Base-by-base conservation (phyloP, 371 early-diverging fungal genomes). In the Rhizopus delemar region DNA sequence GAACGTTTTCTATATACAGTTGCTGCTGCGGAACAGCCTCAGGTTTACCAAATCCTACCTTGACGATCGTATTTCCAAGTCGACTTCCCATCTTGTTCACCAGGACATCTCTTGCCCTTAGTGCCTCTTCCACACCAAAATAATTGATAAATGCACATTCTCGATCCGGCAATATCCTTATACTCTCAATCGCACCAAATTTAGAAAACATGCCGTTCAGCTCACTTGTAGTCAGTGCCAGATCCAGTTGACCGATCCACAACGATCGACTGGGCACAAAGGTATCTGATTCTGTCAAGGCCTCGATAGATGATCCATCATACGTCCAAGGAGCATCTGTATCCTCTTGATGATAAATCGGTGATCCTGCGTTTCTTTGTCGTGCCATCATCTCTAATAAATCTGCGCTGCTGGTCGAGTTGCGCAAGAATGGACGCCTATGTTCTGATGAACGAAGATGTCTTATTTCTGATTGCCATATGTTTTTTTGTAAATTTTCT, bases 161-260 rank as follows among this genome's bases (percentile, higher is more conserved):
- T 0, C 73, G 73, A 49, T 84, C 97, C 0, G 94, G 91, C n/a
- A 96, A 82, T 39, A 96, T 86, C 16, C 96, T 86, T 54, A 96
- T 80, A 36, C 87, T 90, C 74, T 98, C 98, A 68, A 98, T 93
- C 8, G 88, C 75, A 3, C 98, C 98, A 70, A 88, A 97, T n/a
- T 87, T 88, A 8, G 88, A 79, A 73, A 97, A 98, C 12, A 89
- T 67, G 49, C 80, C 72, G 15, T 86, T 81, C 46, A 98, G 78
- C 41, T 95, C 95, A n/a, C 84, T 78, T 16, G 84, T 77, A 4
- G 87, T 86, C 57, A 94, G 80, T 0, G 90, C 51, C 12, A 51
- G 80, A 66, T 94, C 94, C 12, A 97, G 80, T 65, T 96, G 95
- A 39, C 96, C 96, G 52, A 97, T 83, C 96, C 97, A 97, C 28